Evolutionary conservation across 2,329 filamentous ascomycete species (phyloP).

Genomic region (Tolypocladium album): DNA sequence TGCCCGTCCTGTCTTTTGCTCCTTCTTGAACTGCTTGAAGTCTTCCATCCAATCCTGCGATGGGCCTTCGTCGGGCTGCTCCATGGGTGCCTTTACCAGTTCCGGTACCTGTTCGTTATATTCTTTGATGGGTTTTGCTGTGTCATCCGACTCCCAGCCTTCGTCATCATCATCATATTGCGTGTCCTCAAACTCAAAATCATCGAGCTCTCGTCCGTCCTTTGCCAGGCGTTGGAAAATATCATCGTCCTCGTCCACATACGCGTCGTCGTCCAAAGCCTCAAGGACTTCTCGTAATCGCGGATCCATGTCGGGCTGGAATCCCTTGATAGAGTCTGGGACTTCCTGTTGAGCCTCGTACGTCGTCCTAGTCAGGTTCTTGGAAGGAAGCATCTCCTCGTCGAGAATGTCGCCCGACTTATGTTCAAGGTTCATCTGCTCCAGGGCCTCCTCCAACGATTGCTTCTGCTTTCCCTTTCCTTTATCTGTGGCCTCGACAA

Average conservation of each 20-base stretch:
- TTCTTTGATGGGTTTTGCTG: constrained; percentile 62
- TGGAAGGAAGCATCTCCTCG: constrained; percentile 66
- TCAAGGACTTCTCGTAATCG: constrained; percentile 82
- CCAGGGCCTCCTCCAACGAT: constrained; percentile 73
- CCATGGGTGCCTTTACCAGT: constrained; percentile 32
- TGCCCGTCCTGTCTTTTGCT: constrained; percentile 42
- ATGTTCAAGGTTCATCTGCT: constrained; percentile 46
- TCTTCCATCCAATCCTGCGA: constrained; percentile 83
- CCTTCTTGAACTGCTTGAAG: constrained; percentile 90
- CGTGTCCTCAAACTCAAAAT: constrained; percentile 66
- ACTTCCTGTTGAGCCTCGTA: constrained; percentile 92
- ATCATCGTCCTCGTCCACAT: constrained; percentile 81
- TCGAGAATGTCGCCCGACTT: constrained; percentile 51
- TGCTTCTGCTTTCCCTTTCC: constrained; percentile 65
- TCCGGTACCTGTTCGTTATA: constrained; percentile 39
- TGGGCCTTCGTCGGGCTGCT: constrained; percentile 46
- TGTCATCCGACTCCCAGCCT: constrained; percentile 92
- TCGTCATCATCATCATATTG: constrained; percentile 55
- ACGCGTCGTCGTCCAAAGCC: constrained; percentile 90
- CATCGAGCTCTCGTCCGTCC: constrained; percentile 63
- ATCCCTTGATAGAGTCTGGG: constrained; percentile 82
- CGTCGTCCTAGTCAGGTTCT: constrained; percentile 63
- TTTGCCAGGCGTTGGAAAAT: constrained; percentile 69
- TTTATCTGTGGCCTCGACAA: constrained; percentile 68
- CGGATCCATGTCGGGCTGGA: constrained; percentile 97